Conservation (phyloP, 2,329 filamentous ascomycete genomes). For the Trichophaea hybrida region DNA sequence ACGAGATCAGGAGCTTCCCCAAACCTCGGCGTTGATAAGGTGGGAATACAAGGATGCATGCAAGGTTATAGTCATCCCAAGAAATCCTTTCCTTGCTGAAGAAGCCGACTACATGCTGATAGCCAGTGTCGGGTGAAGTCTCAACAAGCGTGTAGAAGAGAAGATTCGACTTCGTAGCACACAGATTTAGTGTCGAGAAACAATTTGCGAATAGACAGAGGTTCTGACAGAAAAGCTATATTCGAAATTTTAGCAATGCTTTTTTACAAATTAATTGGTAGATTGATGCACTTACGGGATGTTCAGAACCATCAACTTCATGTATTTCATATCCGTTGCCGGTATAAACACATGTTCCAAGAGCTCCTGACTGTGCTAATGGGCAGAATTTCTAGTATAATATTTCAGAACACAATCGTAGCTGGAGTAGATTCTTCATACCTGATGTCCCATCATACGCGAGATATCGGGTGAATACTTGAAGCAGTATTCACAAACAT, state of each 20-base stretch:
- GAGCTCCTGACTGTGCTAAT: constrained; percentile 21
- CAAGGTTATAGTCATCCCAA: constrained; percentile 96
- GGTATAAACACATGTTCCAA: constrained; percentile 35
- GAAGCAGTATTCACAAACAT: constrained; percentile 87
- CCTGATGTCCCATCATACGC: constrained; percentile 45
- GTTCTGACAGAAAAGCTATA: constrained; percentile 76
- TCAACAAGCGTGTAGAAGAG: constrained; percentile 87
- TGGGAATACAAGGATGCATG: constrained; percentile 89
- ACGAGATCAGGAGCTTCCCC: constrained; percentile 73
- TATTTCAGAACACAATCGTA: constrained; percentile 10
- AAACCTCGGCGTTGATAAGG: constrained; percentile 88
- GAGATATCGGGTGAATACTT: constrained; percentile 61
- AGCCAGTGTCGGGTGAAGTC: constrained; percentile 37
- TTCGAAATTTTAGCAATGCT: not conserved
- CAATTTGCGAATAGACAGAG: constrained; percentile 92
- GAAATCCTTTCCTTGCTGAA: constrained; percentile 98
- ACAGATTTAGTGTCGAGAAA: constrained; percentile 98
- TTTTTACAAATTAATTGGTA: constrained; percentile 1
- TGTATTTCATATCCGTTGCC: constrained; percentile 70
- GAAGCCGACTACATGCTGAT: constrained; percentile 46
- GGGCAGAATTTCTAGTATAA: constrained; percentile 16
- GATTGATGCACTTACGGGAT: constrained; percentile 42
- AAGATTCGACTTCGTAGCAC: constrained; percentile 82
- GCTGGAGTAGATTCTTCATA: constrained; percentile 24
- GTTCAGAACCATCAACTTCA: constrained; percentile 79